Evolutionary conservation across 345 rosid genomes (phyloP).

Genomic region (Euphorbia pulcherrima): DNA sequence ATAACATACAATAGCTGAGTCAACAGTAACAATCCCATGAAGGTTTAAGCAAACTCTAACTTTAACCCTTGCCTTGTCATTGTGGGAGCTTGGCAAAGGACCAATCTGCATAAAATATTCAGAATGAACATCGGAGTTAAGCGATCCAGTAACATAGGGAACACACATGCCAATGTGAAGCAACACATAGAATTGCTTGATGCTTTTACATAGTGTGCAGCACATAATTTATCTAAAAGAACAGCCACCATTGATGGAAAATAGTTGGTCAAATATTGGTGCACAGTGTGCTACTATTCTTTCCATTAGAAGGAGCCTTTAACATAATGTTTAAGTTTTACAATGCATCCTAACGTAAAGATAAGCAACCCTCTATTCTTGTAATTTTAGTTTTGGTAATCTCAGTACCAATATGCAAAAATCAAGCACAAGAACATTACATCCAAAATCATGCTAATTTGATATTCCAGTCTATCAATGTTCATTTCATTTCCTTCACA

Average conservation of each 20-base stretch:
- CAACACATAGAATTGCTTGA: neutral
- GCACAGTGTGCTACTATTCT: neutral
- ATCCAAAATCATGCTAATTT: neutral
- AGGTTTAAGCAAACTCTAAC: constrained; percentile 60
- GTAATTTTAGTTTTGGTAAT: neutral
- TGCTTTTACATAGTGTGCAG: neutral
- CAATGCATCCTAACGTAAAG: neutral
- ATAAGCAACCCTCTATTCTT: neutral
- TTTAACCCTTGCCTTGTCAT: constrained; percentile 57
- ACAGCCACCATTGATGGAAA: neutral
- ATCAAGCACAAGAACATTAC: neutral
- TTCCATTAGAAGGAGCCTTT: too few relatives aligned
- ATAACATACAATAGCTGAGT: constrained; percentile 49
- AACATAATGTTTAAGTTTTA: neutral
- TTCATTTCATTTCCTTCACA: neutral
- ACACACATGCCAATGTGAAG: neutral
- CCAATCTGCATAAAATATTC: constrained; percentile 48
- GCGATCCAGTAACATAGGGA: constrained; percentile 7
- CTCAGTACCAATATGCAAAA: constrained; percentile 2
- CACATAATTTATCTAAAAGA: neutral
- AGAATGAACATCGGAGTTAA: constrained; percentile 4
- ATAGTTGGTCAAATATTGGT: neutral
- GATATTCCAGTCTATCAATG: neutral
- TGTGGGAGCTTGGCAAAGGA: constrained; percentile 48
- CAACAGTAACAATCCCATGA: constrained; percentile 58